These are phyloP conservation scores for Torulaspora franciscae DNA, from an alignment of 805 yeast species.

Conservation along the genomic window DNA sequence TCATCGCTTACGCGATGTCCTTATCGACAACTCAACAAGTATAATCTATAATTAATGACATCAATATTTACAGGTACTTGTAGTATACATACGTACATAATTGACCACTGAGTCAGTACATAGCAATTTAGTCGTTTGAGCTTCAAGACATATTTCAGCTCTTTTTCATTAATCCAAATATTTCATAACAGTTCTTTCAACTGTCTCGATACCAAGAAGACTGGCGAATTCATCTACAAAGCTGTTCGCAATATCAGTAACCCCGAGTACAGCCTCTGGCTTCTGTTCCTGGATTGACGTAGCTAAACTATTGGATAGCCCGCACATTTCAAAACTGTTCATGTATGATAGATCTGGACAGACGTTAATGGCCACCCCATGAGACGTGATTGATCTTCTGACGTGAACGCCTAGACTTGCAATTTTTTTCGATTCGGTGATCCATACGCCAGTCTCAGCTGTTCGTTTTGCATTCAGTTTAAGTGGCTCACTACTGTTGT, in stretches of 20 bases:
- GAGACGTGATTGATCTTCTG: constrained; percentile 77
- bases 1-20: constrained; percentile 20
- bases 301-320: constrained; percentile 59
- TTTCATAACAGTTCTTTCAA: constrained; percentile 38
- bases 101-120: background rate
- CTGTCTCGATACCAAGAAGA: constrained; percentile 36
- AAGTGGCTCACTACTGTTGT: constrained; percentile 9
- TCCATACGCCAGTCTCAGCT: constrained; percentile 88
- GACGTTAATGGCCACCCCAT: constrained; percentile 83
- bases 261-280: constrained; percentile 21
- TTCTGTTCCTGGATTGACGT: constrained; percentile 44
- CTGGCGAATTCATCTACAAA: constrained; percentile 45
- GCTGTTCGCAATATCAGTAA: constrained; percentile 40
- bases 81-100: background rate
- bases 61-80: constrained; percentile 6
- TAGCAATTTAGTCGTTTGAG: background rate
- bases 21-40: constrained; percentile 15
- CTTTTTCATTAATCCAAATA: constrained; percentile 24
- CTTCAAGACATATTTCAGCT: background rate
- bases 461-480: constrained; percentile 41
- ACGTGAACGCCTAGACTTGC: constrained; percentile 89
- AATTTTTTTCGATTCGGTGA: constrained; percentile 53
- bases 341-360: constrained; percentile 66
- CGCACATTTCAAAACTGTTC: constrained; percentile 78
- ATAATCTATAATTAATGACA: background rate